Percentiles rank a stretch among this genome's conserved stretches.
These are phyloP conservation scores for Telfairia occidentalis DNA, from an alignment of 331 rosid genomes.

Conservation along the genomic window DNA sequence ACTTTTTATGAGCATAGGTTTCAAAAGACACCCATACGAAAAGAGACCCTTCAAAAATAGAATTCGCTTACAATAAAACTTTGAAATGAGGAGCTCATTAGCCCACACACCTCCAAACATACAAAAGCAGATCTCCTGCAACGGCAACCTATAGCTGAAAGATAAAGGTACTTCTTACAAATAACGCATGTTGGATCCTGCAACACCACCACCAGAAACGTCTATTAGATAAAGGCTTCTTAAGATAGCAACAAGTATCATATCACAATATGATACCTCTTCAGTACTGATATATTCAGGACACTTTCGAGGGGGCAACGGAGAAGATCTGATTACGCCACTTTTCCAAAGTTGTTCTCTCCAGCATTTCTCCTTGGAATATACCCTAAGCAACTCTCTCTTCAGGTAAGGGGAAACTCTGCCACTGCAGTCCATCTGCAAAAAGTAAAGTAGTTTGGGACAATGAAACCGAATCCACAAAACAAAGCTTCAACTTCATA, in stretches of 20 bases:
- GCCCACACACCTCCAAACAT: conserved; percentile 68
- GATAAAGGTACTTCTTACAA: conserved; percentile 90
- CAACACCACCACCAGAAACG: conserved; percentile 19
- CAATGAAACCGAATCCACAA: not conserved
- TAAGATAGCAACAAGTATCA: not conserved
- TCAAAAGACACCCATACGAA: not conserved
- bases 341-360: conserved; percentile 88
- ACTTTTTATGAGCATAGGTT: not conserved
- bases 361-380: conserved; percentile 56
- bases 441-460: conserved; percentile 26
- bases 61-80: not conserved
- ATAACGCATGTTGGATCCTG: conserved; percentile 85
- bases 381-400: conserved; percentile 60
- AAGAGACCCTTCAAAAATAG: not conserved
- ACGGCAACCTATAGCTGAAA: conserved; percentile 72
- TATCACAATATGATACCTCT: conserved; percentile 45
- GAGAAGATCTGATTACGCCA: conserved; percentile 64
- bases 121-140: conserved; percentile 78
- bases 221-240: conserved; percentile 15
- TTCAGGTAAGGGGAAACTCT: conserved; percentile 58
- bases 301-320: conserved; percentile 52
- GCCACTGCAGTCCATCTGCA: conserved; percentile 49
- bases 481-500: conserved; percentile 2
- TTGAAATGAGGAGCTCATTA: not conserved
- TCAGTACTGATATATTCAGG: conserved; percentile 77